phyloP scores from a whole-genome alignment of 139 green algal genomes.

The Tetraselmis striata region DNA sequence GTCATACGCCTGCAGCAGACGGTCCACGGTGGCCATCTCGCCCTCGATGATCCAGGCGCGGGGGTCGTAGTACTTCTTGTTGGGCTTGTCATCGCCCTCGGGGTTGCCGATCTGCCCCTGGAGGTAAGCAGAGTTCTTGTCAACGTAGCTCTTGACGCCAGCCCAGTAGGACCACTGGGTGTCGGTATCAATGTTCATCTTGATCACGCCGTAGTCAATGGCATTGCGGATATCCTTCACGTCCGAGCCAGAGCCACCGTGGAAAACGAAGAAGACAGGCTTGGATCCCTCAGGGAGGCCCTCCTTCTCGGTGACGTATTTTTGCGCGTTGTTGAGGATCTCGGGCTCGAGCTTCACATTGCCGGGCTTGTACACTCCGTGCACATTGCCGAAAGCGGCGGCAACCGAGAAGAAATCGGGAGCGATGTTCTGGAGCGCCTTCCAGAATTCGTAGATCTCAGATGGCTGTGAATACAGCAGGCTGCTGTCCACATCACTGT shows the following conservation, averaged over 20 bases:
- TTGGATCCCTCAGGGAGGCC: slow-evolving; percentile 21
- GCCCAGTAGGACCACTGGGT: slow-evolving; percentile 40
- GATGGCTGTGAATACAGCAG: slow-evolving; percentile 39
- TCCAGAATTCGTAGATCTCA: slow-evolving; percentile 31
- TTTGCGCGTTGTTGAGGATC: slow-evolving; percentile 25
- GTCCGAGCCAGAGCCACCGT: slow-evolving; percentile 34
- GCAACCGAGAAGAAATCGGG: slow-evolving; percentile 29
- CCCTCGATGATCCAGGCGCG: slow-evolving; percentile 20
- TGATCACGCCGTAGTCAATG: slow-evolving; percentile 36
- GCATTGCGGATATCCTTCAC: slow-evolving; percentile 33
- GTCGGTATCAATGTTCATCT: slow-evolving; percentile 50
- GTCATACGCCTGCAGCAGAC: slow-evolving; percentile 21
- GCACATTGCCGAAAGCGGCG: slow-evolving; percentile 38
- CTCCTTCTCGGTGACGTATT: slow-evolving; percentile 29
- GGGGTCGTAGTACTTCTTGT: slow-evolving; percentile 48
- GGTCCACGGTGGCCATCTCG: slow-evolving; percentile 17
- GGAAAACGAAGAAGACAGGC: slow-evolving; percentile 40
- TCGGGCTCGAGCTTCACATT: slow-evolving; percentile 36
- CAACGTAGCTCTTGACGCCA: slow-evolving; percentile 24
- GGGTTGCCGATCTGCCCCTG: slow-evolving; percentile 39
- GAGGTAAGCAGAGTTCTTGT: slow-evolving; percentile 21
- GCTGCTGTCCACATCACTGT: slow-evolving; percentile 26
- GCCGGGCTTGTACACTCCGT: slow-evolving; percentile 39
- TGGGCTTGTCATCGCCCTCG: slow-evolving; percentile 33
- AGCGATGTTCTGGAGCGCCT: slow-evolving; percentile 25